Conservation (phyloP, 1,139 yeast genomes). For the Geotrichum bryndzae region DNA sequence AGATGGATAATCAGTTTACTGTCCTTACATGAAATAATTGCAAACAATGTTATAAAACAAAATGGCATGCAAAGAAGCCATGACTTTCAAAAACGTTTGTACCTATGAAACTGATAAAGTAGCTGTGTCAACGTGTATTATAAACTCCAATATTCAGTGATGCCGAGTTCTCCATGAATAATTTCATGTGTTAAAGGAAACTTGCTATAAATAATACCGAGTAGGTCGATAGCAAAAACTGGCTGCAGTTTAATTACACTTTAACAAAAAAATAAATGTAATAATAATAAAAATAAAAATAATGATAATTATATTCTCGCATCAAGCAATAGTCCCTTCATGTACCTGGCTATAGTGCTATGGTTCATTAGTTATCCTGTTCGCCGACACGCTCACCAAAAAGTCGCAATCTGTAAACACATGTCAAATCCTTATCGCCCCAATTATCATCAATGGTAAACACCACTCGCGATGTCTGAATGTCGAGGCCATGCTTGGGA, state of each 20-base stretch:
- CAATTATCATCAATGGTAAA: constrained; percentile 32
- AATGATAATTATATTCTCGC: neutral
- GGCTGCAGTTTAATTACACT: neutral
- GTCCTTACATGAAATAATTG: too few relatives aligned
- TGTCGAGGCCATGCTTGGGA: constrained; percentile 21
- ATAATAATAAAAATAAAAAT: neutral
- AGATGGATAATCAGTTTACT: too few relatives aligned
- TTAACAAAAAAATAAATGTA: neutral
- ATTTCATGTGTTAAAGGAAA: too few relatives aligned
- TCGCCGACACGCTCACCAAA: constrained; percentile 25
- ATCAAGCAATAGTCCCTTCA: neutral
- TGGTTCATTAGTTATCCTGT: neutral
- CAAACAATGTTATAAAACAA: too few relatives aligned
- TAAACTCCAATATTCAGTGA: too few relatives aligned
- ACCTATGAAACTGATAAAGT: too few relatives aligned
- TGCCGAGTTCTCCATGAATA: too few relatives aligned
- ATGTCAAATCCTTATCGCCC: constrained; percentile 33
- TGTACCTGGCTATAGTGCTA: neutral
- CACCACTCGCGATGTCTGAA: constrained; percentile 24
- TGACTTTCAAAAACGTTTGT: too few relatives aligned
- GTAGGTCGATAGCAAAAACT: too few relatives aligned
- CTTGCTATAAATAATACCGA: too few relatives aligned
- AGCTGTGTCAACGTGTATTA: too few relatives aligned
- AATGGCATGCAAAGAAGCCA: too few relatives aligned
- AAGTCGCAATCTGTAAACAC: constrained; percentile 33